A percentile compares a stretch with the other conserved stretches of the same genome.
Evolutionary conservation across 371 early-diverging fungal species (phyloP).

Genomic region (Lichtheimia corymbifera): DNA sequence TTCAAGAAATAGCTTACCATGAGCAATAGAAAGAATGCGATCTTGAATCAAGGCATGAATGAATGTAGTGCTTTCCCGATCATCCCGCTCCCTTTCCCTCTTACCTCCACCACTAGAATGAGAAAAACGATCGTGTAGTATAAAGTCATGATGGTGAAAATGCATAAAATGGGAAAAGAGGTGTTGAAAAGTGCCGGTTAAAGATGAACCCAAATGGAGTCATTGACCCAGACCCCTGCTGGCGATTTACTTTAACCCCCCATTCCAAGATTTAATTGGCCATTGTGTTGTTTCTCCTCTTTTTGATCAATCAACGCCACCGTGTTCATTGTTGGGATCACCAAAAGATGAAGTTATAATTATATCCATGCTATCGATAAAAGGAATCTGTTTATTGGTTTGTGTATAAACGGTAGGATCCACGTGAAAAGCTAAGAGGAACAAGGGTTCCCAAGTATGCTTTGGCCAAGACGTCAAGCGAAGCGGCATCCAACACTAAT

Average conservation of each 20-base stretch:
- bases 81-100: not conserved
- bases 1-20: slow-evolving; percentile 7
- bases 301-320: no score
- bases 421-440: slow-evolving; percentile 67
- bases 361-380: no score
- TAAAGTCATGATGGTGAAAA: slow-evolving; percentile 11
- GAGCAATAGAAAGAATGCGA: slow-evolving; percentile 10
- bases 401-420: slow-evolving; percentile 23
- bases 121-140: slow-evolving; percentile 16
- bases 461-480: slow-evolving; percentile 63
- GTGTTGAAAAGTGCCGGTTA: no score
- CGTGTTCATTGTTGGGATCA: no score
- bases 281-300: no score
- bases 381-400: no score
- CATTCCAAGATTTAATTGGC: no score
- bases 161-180: no score
- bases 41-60: not conserved
- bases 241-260: no score
- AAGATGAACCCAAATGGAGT: no score
- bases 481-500: slow-evolving; percentile 69
- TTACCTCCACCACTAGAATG: slow-evolving; percentile 15
- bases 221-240: no score
- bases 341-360: no score
- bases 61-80: not conserved
- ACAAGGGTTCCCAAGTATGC: slow-evolving; percentile 63